Evolutionary conservation across 2,329 filamentous ascomycete species (phyloP).

Genomic region (Botrytis fragariae): DNA sequence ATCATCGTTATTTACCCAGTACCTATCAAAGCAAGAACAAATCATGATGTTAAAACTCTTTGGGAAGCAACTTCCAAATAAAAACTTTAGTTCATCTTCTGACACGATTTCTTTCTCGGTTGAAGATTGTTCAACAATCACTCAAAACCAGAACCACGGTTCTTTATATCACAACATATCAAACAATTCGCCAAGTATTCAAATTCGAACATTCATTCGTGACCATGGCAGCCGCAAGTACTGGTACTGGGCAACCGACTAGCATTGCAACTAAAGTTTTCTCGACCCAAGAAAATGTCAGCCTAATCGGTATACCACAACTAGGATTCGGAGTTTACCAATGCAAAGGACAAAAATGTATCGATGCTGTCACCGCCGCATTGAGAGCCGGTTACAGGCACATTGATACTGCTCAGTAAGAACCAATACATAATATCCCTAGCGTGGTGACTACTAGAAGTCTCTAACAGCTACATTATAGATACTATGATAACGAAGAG

Average conservation of each 20-base stretch:
- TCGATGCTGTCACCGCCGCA: conserved; percentile 8
- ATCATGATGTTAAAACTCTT: background rate
- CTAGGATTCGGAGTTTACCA: conserved; percentile 21
- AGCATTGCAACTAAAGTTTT: background rate
- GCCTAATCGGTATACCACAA: conserved; percentile 10
- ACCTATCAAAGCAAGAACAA: background rate
- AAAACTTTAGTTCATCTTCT: background rate
- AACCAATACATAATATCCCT: background rate
- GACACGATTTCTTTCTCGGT: background rate
- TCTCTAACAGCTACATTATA: background rate
- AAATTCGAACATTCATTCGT: background rate
- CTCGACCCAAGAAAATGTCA: background rate
- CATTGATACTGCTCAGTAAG: conserved; percentile 21
- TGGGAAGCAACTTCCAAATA: background rate
- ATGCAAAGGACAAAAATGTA: conserved; percentile 15
- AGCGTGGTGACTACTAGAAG: background rate
- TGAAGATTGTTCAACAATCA: background rate
- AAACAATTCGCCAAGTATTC: background rate
- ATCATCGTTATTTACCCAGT: conserved; percentile 6
- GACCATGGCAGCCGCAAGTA: background rate
- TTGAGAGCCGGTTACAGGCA: conserved; percentile 14
- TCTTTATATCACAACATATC: background rate
- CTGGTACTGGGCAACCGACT: background rate
- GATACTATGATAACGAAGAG: conserved; percentile 21
- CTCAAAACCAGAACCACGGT: background rate